Evolutionary conservation across 805 yeast genomes (phyloP), one percentile per base, ranked within the genome.

Genomic region (Hemisphaericaspora nanyangensis): DNA sequence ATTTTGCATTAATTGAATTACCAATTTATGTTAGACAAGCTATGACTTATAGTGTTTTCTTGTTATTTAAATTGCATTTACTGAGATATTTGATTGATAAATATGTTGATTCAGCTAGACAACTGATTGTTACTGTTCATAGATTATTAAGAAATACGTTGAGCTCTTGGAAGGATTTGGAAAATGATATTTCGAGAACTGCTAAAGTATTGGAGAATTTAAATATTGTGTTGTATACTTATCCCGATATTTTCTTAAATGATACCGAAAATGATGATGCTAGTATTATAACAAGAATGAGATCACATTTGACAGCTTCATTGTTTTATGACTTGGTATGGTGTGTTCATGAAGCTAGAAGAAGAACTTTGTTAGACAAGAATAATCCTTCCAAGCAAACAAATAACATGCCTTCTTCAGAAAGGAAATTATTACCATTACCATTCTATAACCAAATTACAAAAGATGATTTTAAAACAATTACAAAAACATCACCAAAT

Each of bases 391-490:
- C 17, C 10, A 34, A 29, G 6, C 31, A 27, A 5, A 19, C 31
- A 24, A 25, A 30, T 16, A 30, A 31, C 10, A 22, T 16, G 24
- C 12, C 35, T 11, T 7, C 43, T 26, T 12, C 4, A 8, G 36
- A 27, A 17, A 15, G 18, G 41, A 62, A 65, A 38, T 72, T 83
- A 6, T 75, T 75, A 16, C 96, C 97, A 7, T 64, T 89, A 32
- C 96, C 97, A 7, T 84, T 89, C 53, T 89, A 88, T 61, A 86
- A 85, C 54, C 96, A 89, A 58, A 89, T 89, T 54, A 84, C 90
- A 22, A 82, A 80, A 50, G 96, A 89, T 57, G 91, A 87, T 57
- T 89, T 87, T 64, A 83, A 82, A 36, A 82, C 96, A 0, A 79
- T 85, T 22, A 82, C 89, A 1, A 80, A 87, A 2, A 89, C 95